Evolutionary conservation across 1,284 basidiomycete species (phyloP), one percentile per base, ranked within the genome.

Genomic region (Ceratobasidium sp.): DNA sequence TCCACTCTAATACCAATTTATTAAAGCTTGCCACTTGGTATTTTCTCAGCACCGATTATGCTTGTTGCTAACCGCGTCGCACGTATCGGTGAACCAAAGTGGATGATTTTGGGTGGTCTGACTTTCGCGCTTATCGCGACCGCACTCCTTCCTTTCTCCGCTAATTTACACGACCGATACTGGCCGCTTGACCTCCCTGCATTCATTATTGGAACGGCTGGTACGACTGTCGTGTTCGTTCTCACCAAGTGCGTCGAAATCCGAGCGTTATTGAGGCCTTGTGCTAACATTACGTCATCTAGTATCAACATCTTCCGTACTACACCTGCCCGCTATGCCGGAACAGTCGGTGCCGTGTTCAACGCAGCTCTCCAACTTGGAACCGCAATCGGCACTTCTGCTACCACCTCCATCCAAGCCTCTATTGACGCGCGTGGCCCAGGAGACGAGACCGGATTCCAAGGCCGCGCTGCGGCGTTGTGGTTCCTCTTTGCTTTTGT

Each of bases 141-240:
- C 1, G 74, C 83, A 41, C 80, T 88, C 15, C 79, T 88, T 48
- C 84, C 85, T 1, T 80, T 85, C 60, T 84, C 84, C 0, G 84
- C 86, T 71, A 50, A 53, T 31, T 71, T 80, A 1, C 82, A 83
- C 11, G 80, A 81, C 7, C 79, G 82, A 22, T 89, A 88, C 79
- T 88, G 85, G 85, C 77, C 79, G 0, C 82, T 82, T 75, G 81
- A 84, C 60, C 85, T 89, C 77, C 87, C 88, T 27, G 87, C 83
- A 24, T 86, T 87, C 36, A 54, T 67, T 45, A 60, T 71, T n/a
- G 74, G 74, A 48, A 72, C 74, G 14, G 44, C 45, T 15, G 74
- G 74, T 6, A 72, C 45, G 1, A 56, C 69, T 24, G 29, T 63
- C 19, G 53, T 75, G 24, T 75, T 57, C 31, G 65, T 65, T 41